Percentiles rank a stretch among this genome's conserved stretches.
phyloP scores from a whole-genome alignment of 352 stramenopile species.

The Peronospora destructor region DNA sequence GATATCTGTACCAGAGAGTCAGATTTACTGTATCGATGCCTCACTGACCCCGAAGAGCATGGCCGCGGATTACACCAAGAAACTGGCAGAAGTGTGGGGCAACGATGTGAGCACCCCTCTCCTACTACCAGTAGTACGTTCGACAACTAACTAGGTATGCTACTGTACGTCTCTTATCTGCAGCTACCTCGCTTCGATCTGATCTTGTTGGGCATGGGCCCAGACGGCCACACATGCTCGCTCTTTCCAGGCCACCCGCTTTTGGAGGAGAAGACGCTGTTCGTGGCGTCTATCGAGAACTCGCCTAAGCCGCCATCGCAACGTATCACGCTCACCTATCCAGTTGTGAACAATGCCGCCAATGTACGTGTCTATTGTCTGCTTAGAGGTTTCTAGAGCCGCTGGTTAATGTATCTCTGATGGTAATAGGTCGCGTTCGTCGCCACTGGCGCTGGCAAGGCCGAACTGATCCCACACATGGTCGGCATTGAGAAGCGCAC shows the following conservation, averaged over 20 bases:
- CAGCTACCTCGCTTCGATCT: constrained; percentile 90
- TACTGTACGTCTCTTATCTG: constrained; percentile 2
- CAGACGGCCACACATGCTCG: constrained; percentile 97
- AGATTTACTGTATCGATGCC: constrained; percentile 92
- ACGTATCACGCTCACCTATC: constrained; percentile 96
- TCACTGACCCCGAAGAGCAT: constrained; percentile 50
- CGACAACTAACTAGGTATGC: constrained; percentile 2
- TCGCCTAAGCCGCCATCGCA: constrained; percentile 95
- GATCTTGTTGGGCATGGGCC: constrained; percentile 95
- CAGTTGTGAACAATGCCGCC: constrained; percentile 89
- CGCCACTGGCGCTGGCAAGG: constrained; percentile 84
- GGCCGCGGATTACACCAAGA: constrained; percentile 65
- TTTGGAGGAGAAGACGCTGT: constrained; percentile 74
- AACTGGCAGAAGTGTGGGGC: constrained; percentile 61
- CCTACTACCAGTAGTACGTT: not conserved
- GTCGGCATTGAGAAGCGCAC: constrained; percentile 53
- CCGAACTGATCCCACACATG: constrained; percentile 81
- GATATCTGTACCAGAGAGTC: constrained; percentile 26
- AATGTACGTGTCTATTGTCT: constrained; percentile 39
- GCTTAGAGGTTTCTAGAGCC: not conserved
- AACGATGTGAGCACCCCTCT: constrained; percentile 33
- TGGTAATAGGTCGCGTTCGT: constrained; percentile 82
- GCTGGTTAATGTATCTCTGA: constrained; percentile 6
- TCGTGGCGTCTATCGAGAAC: constrained; percentile 93
- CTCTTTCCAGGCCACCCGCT: constrained; percentile 94